Conservation (phyloP, 2,329 filamentous ascomycete genomes). For the Aureobasidium pullulans region DNA sequence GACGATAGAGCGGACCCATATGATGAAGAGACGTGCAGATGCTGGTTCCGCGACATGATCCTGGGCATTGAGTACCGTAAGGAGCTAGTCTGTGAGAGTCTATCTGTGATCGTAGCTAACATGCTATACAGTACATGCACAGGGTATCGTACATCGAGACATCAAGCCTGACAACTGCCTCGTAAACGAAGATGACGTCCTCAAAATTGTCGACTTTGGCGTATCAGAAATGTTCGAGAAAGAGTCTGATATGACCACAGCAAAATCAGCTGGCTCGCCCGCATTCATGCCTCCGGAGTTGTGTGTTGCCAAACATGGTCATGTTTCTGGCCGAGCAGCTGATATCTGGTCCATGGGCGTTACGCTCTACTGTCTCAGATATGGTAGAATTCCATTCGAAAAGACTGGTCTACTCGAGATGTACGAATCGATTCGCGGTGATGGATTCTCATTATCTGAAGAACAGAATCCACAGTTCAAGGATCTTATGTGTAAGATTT, state of each 20-base stretch:
- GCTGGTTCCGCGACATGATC: constrained; percentile 92
- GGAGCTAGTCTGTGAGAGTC: constrained; percentile 28
- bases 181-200: constrained; percentile 80
- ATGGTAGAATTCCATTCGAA: constrained; percentile 82
- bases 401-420: constrained; percentile 72
- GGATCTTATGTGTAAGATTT: constrained; percentile 63
- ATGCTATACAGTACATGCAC: constrained; percentile 63
- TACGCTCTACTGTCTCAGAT: constrained; percentile 85
- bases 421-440: constrained; percentile 77
- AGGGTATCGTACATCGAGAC: constrained; percentile 90
- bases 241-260: constrained; percentile 75
- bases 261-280: constrained; percentile 88
- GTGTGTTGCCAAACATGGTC: constrained; percentile 76
- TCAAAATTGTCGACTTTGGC: constrained; percentile 98
- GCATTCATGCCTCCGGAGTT: constrained; percentile 92
- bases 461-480: constrained; percentile 61
- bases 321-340: constrained; percentile 79
- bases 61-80: constrained; percentile 86
- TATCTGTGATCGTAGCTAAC: neutral
- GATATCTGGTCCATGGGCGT: constrained; percentile 99
- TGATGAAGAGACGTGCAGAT: constrained; percentile 70
- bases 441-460: constrained; percentile 55
- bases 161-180: constrained; percentile 98
- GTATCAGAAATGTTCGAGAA: constrained; percentile 98
- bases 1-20: constrained; percentile 78